A percentile compares a stretch with the other conserved stretches of the same genome.
Conservation (phyloP, 495 filamentous ascomycete species). For the Neurospora sp. region DNA sequence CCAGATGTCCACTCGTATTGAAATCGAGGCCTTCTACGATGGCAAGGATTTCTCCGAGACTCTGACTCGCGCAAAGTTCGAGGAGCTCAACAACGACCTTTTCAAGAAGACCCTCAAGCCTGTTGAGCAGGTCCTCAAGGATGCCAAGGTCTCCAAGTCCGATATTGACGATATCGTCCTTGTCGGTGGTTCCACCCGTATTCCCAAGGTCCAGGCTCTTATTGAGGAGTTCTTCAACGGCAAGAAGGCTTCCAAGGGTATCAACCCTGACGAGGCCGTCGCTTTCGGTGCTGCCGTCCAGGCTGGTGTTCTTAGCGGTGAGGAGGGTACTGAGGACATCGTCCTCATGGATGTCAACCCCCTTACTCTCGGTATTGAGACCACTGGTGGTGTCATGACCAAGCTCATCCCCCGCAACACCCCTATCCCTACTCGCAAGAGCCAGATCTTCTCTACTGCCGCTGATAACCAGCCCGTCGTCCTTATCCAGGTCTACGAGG, state of each 20-base stretch:
- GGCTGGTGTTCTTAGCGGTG: conserved; percentile 87
- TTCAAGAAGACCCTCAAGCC: conserved; percentile 99
- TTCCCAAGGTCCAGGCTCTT: conserved; percentile 89
- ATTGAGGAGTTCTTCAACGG: conserved; percentile 92
- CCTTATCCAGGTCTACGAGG: conserved; percentile 95
- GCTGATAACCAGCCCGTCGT: conserved; percentile 98
- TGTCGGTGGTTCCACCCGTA: conserved; percentile 90
- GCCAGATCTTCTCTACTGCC: conserved; percentile 95
- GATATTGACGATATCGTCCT: conserved; percentile 84
- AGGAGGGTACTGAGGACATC: conserved; percentile 63
- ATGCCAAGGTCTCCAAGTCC: conserved; percentile 80
- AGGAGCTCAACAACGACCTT: conserved; percentile 96
- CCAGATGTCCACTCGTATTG: conserved; percentile 95
- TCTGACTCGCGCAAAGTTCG: conserved; percentile 96
- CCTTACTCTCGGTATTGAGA: conserved; percentile 95
- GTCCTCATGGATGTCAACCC: conserved; percentile 99
- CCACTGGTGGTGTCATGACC: conserved; percentile 97
- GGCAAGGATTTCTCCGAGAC: conserved; percentile 99
- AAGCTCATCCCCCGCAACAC: conserved; percentile 94
- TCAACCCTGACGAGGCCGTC: conserved; percentile 97
- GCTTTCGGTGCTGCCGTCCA: conserved; percentile 96
- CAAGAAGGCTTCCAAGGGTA: conserved; percentile 96
- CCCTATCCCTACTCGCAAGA: conserved; percentile 91
- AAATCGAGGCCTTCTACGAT: conserved; percentile 95
- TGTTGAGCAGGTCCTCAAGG: conserved; percentile 93